Evolutionary conservation across 106 monocot genomes (phyloP), one percentile per base, ranked within the genome.

Genomic region (Dendrobium chrysotoxum): DNA sequence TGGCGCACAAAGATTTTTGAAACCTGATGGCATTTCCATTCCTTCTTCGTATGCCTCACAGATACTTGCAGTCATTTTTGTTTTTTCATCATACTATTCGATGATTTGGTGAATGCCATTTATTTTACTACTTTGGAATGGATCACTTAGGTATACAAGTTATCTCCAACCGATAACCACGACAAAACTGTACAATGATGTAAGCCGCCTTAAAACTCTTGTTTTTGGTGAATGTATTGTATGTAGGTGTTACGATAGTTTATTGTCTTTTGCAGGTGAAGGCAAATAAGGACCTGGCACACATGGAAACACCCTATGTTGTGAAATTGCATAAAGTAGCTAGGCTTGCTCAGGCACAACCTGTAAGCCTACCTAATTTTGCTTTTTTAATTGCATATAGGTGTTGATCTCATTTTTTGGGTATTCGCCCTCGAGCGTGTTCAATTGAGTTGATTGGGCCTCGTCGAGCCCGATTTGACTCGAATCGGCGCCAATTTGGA

Each of bases 221-320:
- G 30, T 17, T 74, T n/a, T 41, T 39, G 21, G 6, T 41, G 41
- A 40, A 70, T 40, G 7, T 28, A 2, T 75, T 4, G 3, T n/a
- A 28, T 16, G 9, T 67, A 5, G 25, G 17, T 57, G 38, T 54
- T n/a, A 15, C 44, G 8, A 50, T 6, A 74, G 2, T 30, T 23
- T 3, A 28, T 75, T 86, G 44, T 21, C 40, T 64, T 50, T 72
- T 87, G 39, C 90, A 98, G 97, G 89, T 98, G 57, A 98, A 95
- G 78, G 80, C 89, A 67, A 89, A 94, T 71, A 94, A 91, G 78
- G 94, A 98, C 44, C 80, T 94, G 46, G 88, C 83, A 73, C 94
- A 98, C 82, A 91, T 98, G 85, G 97, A 98, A 82, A 98, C 97
- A 80, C 90, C 97, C 40, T 98, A 98, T 89, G 97, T 98, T 73